phyloP scores from a whole-genome alignment of 2,329 filamentous ascomycete species.

The Pseudogymnoascus verrucosus region DNA sequence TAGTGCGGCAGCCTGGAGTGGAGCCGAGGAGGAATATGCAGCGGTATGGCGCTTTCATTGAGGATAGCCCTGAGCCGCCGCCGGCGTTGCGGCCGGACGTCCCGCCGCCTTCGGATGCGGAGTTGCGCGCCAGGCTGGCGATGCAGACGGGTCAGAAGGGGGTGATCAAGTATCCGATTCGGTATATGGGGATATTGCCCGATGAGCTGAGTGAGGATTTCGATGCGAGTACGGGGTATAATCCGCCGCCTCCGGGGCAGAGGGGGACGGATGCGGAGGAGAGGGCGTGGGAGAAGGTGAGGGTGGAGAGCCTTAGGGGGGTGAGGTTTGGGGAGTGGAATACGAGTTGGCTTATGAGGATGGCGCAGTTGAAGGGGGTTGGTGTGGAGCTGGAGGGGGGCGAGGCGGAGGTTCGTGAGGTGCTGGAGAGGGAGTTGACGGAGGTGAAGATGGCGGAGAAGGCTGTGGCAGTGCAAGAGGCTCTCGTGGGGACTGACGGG shows the following conservation, averaged over 20 bases:
- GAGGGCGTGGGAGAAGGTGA: background rate
- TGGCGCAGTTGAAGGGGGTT: background rate
- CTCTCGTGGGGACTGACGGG: too few relatives aligned
- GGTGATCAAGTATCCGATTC: background rate
- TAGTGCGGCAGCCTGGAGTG: background rate
- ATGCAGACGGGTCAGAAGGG: background rate
- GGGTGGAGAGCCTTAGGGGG: background rate
- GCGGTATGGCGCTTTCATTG: background rate
- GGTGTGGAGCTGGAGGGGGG: background rate
- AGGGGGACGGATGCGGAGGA: background rate
- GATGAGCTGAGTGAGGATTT: background rate
- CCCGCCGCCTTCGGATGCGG: background rate
- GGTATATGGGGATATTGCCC: background rate
- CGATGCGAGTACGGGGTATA: background rate
- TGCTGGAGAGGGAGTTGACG: background rate
- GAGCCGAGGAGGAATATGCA: too few relatives aligned
- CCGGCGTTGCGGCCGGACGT: background rate
- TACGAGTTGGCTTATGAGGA: background rate
- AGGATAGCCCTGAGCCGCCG: background rate
- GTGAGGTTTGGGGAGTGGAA: background rate
- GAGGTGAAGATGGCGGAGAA: background rate
- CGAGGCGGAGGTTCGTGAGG: background rate
- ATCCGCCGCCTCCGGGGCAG: background rate
- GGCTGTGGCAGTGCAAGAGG: background rate
- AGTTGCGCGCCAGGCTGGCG: background rate